Evolutionary conservation across 139 green algal genomes (phyloP), one percentile per base, ranked within the genome.

Genomic region (Picochlorum sp.): DNA sequence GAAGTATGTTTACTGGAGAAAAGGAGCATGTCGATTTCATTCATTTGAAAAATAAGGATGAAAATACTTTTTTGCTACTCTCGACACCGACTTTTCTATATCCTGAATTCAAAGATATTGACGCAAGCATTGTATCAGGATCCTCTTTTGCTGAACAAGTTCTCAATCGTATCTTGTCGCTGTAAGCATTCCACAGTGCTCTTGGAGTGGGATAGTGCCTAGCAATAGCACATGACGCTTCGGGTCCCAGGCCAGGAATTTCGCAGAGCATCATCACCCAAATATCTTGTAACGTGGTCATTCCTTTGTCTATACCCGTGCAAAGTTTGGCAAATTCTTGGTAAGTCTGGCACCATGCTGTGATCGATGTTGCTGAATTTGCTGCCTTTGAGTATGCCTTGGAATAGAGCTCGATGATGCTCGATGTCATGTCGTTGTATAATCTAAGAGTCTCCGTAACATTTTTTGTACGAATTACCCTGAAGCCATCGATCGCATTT

Each of bases 401-500:
- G 7, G 29, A 22, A 12, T 73, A 69, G 37, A 47, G 25, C 10
- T 47, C 41, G 35, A 57, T 28, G 1, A 83, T 49, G 7, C 26
- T 16, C 5, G 30, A 33, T 0, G 74, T 77, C 18, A 82, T 55
- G 3, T 22, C 18, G 0, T 56, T 63, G 44, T 73, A 78, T 22
- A 77, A 55, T 14, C 39, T 26, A 35, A 81, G 63, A 37, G 76
- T 80, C 3, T 55, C 35, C 14, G 8, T 26, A 14, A 45, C 49
- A 41, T 49, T 33, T 1, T 40, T 40, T 4, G 73, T 86, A 63
- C 69, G 63, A 47, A 85, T 53, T 32, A 86, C 59, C 25, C 45
- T 47, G 62, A 85, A 83, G 3, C 74, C 74, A 36, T 79, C 57
- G 2, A 58, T 20, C 7, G 80, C 54, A 51, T 81, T 67, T 0